Percentiles rank a stretch among this genome's conserved stretches.
These are phyloP conservation scores for Phytopythium delawarense DNA, from an alignment of 352 stramenopile species.

Conservation along the genomic window DNA sequence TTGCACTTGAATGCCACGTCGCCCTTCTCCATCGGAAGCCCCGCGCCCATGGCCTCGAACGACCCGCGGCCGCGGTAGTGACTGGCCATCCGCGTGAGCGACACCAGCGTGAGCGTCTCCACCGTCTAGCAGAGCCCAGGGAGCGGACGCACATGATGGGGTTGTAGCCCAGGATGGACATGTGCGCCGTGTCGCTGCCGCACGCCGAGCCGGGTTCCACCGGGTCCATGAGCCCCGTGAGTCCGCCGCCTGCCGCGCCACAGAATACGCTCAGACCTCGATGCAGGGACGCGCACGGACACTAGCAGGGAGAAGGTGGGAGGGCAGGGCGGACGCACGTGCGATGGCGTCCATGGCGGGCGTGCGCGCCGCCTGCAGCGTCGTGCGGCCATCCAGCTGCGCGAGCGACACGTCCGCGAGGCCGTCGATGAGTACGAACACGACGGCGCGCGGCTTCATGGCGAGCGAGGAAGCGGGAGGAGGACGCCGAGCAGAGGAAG, in stretches of 20 bases:
- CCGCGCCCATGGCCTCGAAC: slow-evolving; percentile 87
- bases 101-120: too few relatives aligned
- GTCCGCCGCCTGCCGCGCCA: slow-evolving; percentile 40
- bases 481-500: neutral
- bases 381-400: slow-evolving; percentile 48
- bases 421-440: slow-evolving; percentile 88
- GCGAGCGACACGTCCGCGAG: slow-evolving; percentile 72
- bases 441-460: slow-evolving; percentile 50
- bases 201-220: slow-evolving; percentile 82
- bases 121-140: neutral
- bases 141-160: slow-evolving; percentile 51
- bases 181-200: slow-evolving; percentile 85
- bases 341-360: slow-evolving; percentile 85
- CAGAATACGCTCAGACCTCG: neutral
- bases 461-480: neutral
- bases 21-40: slow-evolving; percentile 76
- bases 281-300: too few relatives aligned
- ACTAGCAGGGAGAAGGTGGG: too few relatives aligned
- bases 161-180: slow-evolving; percentile 89
- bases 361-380: slow-evolving; percentile 62
- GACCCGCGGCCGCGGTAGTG: slow-evolving; percentile 83
- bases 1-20: slow-evolving; percentile 90
- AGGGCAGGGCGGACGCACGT: slow-evolving; percentile 24
- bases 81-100: slow-evolving; percentile 16
- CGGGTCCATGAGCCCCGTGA: slow-evolving; percentile 82